Percentiles rank a stretch among this genome's conserved stretches.
Evolutionary conservation across 169 alveolate species (phyloP).

Genomic region (Toxoplasma gondii): DNA sequence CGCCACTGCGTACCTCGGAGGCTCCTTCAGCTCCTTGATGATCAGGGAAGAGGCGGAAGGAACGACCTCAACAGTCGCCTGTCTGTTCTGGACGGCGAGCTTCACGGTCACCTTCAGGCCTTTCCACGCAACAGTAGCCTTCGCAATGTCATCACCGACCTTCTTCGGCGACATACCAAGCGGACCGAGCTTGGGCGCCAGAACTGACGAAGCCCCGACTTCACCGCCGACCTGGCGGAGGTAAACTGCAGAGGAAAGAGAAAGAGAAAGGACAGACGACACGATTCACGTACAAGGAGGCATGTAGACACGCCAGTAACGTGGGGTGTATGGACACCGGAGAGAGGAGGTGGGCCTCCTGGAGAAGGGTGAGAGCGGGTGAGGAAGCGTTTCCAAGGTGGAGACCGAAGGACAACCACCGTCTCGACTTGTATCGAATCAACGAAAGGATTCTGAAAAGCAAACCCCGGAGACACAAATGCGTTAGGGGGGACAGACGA

Average conservation of each 20-base stretch:
- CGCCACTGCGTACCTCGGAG: conserved; percentile 74
- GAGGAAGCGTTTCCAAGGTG: too few species aligned
- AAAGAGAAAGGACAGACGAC: not conserved
- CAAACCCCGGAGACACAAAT: too few species aligned
- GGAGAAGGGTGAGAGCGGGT: too few species aligned
- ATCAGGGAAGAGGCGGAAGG: conserved; percentile 96
- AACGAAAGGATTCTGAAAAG: too few species aligned
- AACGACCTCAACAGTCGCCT: conserved; percentile 92
- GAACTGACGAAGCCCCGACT: conserved; percentile 96
- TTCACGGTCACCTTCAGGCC: conserved; percentile 92
- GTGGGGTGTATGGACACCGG: not conserved
- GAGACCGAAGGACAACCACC: too few species aligned
- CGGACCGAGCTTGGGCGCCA: conserved; percentile 99
- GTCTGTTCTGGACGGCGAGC: conserved; percentile 84
- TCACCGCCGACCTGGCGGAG: conserved; percentile 98
- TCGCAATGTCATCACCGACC: conserved; percentile 97
- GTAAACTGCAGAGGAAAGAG: conserved; percentile 80
- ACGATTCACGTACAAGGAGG: not conserved
- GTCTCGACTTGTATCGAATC: too few species aligned
- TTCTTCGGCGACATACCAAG: conserved; percentile 89
- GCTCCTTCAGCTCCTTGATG: conserved; percentile 95
- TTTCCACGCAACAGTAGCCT: conserved; percentile 96
- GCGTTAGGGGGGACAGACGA: too few species aligned
- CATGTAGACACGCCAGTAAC: not conserved
- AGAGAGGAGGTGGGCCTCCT: not conserved